Evolutionary conservation across 257 asterid genomes (phyloP), one percentile per base, ranked within the genome.

Genomic region (Schizonepeta tenuifolia): DNA sequence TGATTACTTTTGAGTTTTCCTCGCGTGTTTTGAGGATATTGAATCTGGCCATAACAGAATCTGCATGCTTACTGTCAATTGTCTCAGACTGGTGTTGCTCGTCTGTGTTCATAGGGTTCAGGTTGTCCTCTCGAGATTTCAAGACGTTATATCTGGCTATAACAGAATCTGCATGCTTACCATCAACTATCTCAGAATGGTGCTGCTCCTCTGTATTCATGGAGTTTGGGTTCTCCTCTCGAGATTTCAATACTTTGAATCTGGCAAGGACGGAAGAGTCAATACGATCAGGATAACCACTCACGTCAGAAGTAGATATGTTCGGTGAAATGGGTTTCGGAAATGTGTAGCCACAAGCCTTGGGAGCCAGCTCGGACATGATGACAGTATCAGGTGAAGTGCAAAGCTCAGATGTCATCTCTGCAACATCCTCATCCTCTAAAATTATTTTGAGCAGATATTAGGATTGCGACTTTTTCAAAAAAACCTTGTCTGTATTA

Each of bases 181-280:
- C 55, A 71, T 54, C 82, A 51, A 69, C 71, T 21, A 50, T 36
- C 72, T 80, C 75, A 15, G 77, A 59, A 24, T 59, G 73, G 53
- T 69, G 69, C 72, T 79, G 76, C 47, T 71, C 87, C 31, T 66
- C 78, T 24, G 28, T 20, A 53, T 33, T 64, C 3, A 61, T 33
- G 20, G 73, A 44, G 50, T 77, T 75, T 11, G 24, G 47, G 64
- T 41, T 75, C 59, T 74, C 86, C 72, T 71, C 89, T 1, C 75
- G 84, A 7, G 80, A 77, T 68, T 75, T 86, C 71, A 88, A 74
- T 64, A 83, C 63, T 61, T 74, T 69, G 74, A 86, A 62, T 73
- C 87, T 86, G 43, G 82, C 75, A 81, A 84, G 73, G 57, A 83
- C 79, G 0, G 93, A 83, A 56, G 86, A 74, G 76, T 88, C 96